Evolutionary conservation across 2,329 filamentous ascomycete species (phyloP), one percentile per base, ranked within the genome.

Genomic region (Cladosporium velox): DNA sequence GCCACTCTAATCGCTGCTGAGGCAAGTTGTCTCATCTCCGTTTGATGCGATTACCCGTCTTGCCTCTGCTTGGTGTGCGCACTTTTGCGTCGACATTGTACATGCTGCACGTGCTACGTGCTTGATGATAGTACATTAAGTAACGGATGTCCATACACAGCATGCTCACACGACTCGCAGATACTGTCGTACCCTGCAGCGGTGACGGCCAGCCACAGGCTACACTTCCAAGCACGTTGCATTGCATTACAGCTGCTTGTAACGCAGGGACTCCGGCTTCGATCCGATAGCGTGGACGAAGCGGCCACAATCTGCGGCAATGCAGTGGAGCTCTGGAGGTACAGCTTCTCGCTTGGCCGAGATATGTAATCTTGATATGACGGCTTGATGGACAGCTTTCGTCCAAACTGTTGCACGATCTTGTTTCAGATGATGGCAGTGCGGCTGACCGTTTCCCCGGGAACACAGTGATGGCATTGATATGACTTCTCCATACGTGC

Each of bases 381-480:
- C 58, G 35, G 38, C 35, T 59, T 26, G 35, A 55, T 55, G 52
- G 28, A 5, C 52, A 55, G 8, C 52, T 55, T 55, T 34, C 41
- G 21, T 49, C 24, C 32, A 44, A 32, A 59, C 24, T 26, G 38
- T 61, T 61, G 59, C 59, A 61, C 59, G 35, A 61, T 61, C 41
- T 2, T 61, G 59, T 61, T 61, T 61, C 59, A 61, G 26, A 35
- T 24, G 15, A 24, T 35, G n/a, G 30, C 2, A 38, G 55, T 8
- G 55, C 28, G 26, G n/a, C 59, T 49, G 30, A 34, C 41, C 59
- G 41, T 61, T 32, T 61, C 59, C 59, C 41, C 41, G 59, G 59
- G 41, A 59, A 59, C 57, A 59, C 44, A 35, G 41, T n/a, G 41
- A 47, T 52, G 57, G 41, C 41, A 26, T 34, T 61, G 59, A 21